Percentiles rank a stretch among this genome's conserved stretches.
Conservation (phyloP, 768 basidiomycete genomes). For the Termitomyces sp. region DNA sequence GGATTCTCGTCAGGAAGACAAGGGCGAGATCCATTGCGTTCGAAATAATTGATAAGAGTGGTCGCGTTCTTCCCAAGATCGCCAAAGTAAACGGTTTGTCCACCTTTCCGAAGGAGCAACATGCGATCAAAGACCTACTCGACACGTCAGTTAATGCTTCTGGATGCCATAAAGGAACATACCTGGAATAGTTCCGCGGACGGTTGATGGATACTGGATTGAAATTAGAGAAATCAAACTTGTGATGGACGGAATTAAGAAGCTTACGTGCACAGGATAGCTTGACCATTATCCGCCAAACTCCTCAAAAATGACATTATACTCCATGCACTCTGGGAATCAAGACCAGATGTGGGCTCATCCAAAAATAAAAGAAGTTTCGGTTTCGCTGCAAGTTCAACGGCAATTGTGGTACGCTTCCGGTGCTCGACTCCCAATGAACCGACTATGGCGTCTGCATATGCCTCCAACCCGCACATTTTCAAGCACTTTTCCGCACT, state of each 20-base stretch:
- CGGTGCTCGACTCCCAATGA: conserved; percentile 67
- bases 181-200: conserved; percentile 83
- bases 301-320: conserved; percentile 73
- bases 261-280: conserved; percentile 81
- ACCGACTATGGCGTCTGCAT: conserved; percentile 67
- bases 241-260: background rate
- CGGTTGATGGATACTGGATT: conserved; percentile 52
- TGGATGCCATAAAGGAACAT: background rate
- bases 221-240: background rate
- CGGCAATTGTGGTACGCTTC: conserved; percentile 84
- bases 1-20: conserved; percentile 75
- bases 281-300: conserved; percentile 79
- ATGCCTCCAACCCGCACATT: conserved; percentile 65
- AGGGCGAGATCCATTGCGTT: conserved; percentile 57
- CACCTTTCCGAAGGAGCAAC: conserved; percentile 76
- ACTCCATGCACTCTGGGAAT: conserved; percentile 86
- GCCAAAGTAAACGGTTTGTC: conserved; percentile 72
- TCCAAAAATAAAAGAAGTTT: conserved; percentile 81
- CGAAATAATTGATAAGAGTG: conserved; percentile 72
- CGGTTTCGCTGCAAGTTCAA: conserved; percentile 86
- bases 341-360: conserved; percentile 86
- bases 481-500: conserved; percentile 16
- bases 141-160: background rate
- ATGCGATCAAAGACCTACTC: conserved; percentile 63
- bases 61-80: conserved; percentile 62